Evolutionary conservation across 2,329 filamentous ascomycete genomes (phyloP).

Genomic region (Anthostomella pinea): DNA sequence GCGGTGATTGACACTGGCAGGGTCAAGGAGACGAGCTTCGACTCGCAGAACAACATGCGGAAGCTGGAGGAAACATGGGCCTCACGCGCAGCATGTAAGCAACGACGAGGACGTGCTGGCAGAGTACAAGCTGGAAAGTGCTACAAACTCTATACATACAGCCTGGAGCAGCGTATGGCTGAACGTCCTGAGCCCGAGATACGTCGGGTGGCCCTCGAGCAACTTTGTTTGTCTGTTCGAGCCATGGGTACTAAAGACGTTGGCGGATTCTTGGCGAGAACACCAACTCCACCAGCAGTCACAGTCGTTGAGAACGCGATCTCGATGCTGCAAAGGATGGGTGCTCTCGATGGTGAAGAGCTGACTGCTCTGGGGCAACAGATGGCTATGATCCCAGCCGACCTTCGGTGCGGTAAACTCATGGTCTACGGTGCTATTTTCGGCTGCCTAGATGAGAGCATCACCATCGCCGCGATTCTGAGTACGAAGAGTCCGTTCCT

Average conservation of each 20-base stretch:
- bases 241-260: slow-evolving; percentile 91
- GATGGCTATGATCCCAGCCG: slow-evolving; percentile 91
- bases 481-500: slow-evolving; percentile 86
- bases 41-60: slow-evolving; percentile 88
- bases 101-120: slow-evolving; percentile 87
- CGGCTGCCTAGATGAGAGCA: slow-evolving; percentile 81
- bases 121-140: slow-evolving; percentile 87
- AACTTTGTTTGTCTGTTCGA: slow-evolving; percentile 89
- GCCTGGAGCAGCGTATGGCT: slow-evolving; percentile 81
- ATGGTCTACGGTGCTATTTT: slow-evolving; percentile 96
- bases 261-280: slow-evolving; percentile 74
- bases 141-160: slow-evolving; percentile 92
- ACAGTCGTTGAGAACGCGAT: slow-evolving; percentile 85
- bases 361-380: slow-evolving; percentile 91
- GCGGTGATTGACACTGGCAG: slow-evolving; percentile 93
- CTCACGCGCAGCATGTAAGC: slow-evolving; percentile 89
- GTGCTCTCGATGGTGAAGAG: slow-evolving; percentile 80
- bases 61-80: slow-evolving; percentile 95
- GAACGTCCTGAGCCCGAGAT: slow-evolving; percentile 93
- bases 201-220: slow-evolving; percentile 85
- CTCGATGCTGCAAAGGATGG: slow-evolving; percentile 75
- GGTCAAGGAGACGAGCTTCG: slow-evolving; percentile 95
- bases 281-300: slow-evolving; percentile 83
- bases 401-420: slow-evolving; percentile 88
- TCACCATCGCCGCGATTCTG: slow-evolving; percentile 89